Evolutionary conservation across 2,329 filamentous ascomycete genomes (phyloP).

Genomic region (Colletotrichum lini): DNA sequence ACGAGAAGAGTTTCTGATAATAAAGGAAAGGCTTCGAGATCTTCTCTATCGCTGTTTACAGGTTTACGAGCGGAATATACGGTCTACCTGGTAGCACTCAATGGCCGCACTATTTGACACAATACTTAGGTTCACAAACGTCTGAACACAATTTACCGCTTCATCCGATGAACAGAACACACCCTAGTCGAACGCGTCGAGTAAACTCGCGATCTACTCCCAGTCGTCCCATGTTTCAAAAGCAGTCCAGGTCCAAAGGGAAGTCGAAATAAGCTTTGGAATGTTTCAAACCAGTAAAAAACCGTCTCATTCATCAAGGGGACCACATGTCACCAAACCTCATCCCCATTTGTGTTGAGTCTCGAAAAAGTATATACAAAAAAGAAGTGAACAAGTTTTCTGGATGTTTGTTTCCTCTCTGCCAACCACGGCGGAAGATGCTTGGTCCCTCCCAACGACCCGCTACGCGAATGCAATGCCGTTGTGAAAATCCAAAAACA

Average conservation of each 20-base stretch:
- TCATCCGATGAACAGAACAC: background rate
- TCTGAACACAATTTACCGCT: too few relatives aligned
- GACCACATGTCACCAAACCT: constrained; percentile 36
- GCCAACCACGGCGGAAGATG: background rate
- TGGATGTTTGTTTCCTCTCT: constrained; percentile 1
- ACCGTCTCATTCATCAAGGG: constrained; percentile 23
- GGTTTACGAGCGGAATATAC: too few relatives aligned
- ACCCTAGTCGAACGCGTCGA: background rate
- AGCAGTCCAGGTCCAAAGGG: background rate
- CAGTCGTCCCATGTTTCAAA: constrained; percentile 10
- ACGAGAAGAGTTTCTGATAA: too few relatives aligned
- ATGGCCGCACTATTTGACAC: too few relatives aligned
- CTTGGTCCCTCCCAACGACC: background rate
- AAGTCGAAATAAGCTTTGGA: constrained; percentile 11
- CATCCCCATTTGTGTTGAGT: constrained; percentile 38
- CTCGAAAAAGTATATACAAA: constrained; percentile 32
- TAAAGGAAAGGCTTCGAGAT: too few relatives aligned
- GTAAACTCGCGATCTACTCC: too few relatives aligned
- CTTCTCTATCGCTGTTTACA: too few relatives aligned
- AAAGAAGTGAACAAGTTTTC: constrained; percentile 34
- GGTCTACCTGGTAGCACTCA: too few relatives aligned
- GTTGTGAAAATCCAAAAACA: constrained; percentile 7
- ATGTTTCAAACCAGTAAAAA: constrained; percentile 8
- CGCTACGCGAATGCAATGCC: constrained; percentile 31
- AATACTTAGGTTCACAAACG: background rate